Evolutionary conservation across 2,329 filamentous ascomycete genomes (phyloP).

Genomic region (Camptophora hylomeconis): DNA sequence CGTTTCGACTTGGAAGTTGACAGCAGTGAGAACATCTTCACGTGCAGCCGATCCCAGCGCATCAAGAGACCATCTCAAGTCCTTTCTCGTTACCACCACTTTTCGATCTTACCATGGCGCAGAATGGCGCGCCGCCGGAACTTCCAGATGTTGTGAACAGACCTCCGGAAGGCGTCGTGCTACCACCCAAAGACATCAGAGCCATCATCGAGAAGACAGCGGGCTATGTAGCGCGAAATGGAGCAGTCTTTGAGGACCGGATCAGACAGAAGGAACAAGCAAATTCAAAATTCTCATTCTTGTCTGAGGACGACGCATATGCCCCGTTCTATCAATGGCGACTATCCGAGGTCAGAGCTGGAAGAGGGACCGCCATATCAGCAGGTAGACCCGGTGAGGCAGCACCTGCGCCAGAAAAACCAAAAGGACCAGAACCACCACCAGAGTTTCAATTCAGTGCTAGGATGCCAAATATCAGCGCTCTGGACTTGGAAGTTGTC

Average conservation of each 20-base stretch:
- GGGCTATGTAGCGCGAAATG: conserved; percentile 67
- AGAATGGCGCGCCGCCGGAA: conserved; percentile 26
- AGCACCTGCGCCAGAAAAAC: conserved; percentile 47
- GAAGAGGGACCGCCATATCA: conserved; percentile 65
- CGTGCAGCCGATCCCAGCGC: too few species aligned
- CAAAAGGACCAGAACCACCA: conserved; percentile 72
- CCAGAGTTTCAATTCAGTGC: conserved; percentile 86
- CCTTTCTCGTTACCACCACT: too few species aligned
- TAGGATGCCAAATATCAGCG: conserved; percentile 92
- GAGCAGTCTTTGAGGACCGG: conserved; percentile 60
- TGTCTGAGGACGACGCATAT: conserved; percentile 70
- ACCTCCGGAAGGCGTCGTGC: conserved; percentile 68
- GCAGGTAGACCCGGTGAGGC: conserved; percentile 60
- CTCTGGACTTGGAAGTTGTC: conserved; percentile 68
- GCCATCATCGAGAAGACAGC: conserved; percentile 84
- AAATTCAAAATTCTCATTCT: conserved; percentile 86
- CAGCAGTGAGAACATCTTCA: too few species aligned
- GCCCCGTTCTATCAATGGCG: conserved; percentile 84
- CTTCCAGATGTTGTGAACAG: conserved; percentile 51
- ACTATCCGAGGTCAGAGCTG: conserved; percentile 69
- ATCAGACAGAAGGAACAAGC: conserved; percentile 72
- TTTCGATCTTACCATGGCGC: conserved; percentile 26
- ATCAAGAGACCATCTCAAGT: too few species aligned
- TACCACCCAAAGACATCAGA: conserved; percentile 77
- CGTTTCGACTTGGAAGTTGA: too few species aligned